Evolutionary conservation across 164 flowering plant species (phyloP).

Genomic region (Macadamia tetraphylla): DNA sequence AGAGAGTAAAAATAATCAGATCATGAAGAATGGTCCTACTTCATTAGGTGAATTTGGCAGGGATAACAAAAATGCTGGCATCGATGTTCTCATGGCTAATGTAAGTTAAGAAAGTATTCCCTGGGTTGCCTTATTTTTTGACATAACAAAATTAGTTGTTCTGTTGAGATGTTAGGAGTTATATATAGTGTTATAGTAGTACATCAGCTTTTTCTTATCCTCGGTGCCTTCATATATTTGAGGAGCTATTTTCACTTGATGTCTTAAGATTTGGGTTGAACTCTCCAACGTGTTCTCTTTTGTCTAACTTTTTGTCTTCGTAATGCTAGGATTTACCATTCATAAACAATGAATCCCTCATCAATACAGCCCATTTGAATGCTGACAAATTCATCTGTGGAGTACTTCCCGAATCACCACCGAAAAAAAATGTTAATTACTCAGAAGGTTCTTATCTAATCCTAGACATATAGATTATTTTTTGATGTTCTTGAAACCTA

Average conservation of each 20-base stretch:
- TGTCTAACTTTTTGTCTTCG: not conserved
- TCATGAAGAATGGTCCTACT: too few relatives aligned
- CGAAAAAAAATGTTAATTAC: slow-evolving; percentile 27
- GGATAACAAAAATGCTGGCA: slow-evolving; percentile 30
- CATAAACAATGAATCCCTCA: too few relatives aligned
- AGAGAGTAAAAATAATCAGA: too few relatives aligned
- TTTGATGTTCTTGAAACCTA: too few relatives aligned
- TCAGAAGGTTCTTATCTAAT: slow-evolving; percentile 31
- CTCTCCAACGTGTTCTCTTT: not conserved
- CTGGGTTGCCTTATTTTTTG: too few relatives aligned
- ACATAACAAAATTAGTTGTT: too few relatives aligned
- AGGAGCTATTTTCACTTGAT: too few relatives aligned
- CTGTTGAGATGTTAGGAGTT: too few relatives aligned
- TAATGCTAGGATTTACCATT: not conserved
- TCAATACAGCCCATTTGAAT: not conserved
- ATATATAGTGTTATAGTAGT: too few relatives aligned
- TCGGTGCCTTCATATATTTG: too few relatives aligned
- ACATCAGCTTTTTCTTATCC: too few relatives aligned
- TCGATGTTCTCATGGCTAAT: slow-evolving; percentile 24
- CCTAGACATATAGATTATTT: not conserved
- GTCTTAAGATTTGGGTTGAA: too few relatives aligned
- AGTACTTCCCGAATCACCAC: slow-evolving; percentile 45
- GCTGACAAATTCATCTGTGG: slow-evolving; percentile 25
- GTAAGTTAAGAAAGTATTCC: slow-evolving; percentile 6
- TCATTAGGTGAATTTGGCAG: slow-evolving; percentile 25